A percentile compares a stretch with the other conserved stretches of the same genome.
These are phyloP conservation scores for Neonectria magnoliae DNA, from an alignment of 2,329 filamentous ascomycete species.

Conservation along the genomic window DNA sequence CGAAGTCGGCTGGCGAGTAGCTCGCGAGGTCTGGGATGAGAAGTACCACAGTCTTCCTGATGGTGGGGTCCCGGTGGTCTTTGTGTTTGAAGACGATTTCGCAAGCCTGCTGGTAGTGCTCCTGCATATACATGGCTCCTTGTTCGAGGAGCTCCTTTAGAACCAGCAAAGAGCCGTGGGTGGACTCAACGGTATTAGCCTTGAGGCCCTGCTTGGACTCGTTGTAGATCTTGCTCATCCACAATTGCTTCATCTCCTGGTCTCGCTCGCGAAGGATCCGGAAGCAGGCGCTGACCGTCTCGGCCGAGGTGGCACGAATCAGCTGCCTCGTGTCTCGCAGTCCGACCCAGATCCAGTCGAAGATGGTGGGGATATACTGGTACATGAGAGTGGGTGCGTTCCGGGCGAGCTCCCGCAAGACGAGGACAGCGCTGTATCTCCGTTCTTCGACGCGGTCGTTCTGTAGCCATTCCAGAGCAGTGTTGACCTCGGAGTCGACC, in stretches of 20 bases:
- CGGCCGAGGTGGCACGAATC: constrained; percentile 90
- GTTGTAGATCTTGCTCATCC: constrained; percentile 91
- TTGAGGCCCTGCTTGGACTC: constrained; percentile 85
- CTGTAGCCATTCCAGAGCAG: constrained; percentile 95
- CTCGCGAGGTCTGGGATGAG: constrained; percentile 93
- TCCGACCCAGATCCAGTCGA: constrained; percentile 96
- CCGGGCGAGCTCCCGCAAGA: constrained; percentile 88
- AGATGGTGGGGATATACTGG: constrained; percentile 91
- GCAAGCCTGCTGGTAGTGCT: constrained; percentile 89
- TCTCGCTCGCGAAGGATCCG: constrained; percentile 95
- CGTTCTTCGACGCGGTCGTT: constrained; percentile 93
- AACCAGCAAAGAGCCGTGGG: constrained; percentile 93
- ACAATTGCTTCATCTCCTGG: constrained; percentile 83
- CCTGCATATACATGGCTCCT: constrained; percentile 99
- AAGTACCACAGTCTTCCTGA: constrained; percentile 88
- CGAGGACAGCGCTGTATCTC: constrained; percentile 90
- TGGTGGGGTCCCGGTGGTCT: constrained; percentile 88
- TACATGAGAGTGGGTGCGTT: constrained; percentile 97
- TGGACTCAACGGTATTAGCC: constrained; percentile 82
- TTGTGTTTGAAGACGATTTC: constrained; percentile 93
- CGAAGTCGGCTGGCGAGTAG: constrained; percentile 92
- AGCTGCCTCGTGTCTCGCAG: constrained; percentile 89
- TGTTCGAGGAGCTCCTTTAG: constrained; percentile 93
- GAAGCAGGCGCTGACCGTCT: constrained; percentile 94
- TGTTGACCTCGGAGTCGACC: constrained; percentile 96